These are phyloP conservation scores for Pichia ethanolica DNA, from an alignment of 805 yeast species.

Conservation along the genomic window DNA sequence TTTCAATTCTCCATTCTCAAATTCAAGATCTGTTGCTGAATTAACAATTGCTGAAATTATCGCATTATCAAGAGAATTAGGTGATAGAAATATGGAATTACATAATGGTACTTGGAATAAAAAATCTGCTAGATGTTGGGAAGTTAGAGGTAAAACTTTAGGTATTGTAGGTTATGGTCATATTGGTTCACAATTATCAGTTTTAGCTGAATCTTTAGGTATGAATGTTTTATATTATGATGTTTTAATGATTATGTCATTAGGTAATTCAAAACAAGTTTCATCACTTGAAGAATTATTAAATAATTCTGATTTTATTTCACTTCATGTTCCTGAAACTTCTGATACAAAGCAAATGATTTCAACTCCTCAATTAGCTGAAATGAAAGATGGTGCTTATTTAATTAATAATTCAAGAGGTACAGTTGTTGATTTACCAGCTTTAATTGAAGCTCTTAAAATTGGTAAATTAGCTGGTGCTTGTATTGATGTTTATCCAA, in stretches of 20 bases:
- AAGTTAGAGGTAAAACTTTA: constrained; percentile 95
- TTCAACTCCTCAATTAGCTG: constrained; percentile 83
- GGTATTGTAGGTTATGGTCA: constrained; percentile 98
- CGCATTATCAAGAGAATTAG: constrained; percentile 89
- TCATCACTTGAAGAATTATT: constrained; percentile 76
- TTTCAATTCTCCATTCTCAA: constrained; percentile 88
- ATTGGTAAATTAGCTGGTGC: constrained; percentile 94
- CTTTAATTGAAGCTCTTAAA: constrained; percentile 84
- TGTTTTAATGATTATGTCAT: constrained; percentile 84
- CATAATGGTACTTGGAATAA: constrained; percentile 98
- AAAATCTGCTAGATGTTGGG: constrained; percentile 94
- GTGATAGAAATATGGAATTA: constrained; percentile 92
- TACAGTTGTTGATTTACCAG: constrained; percentile 93
- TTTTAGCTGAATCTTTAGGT: constrained; percentile 95
- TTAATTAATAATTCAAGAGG: constrained; percentile 96
- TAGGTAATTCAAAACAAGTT: constrained; percentile 96
- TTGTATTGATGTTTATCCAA: constrained; percentile 92
- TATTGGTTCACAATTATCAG: constrained; percentile 95
- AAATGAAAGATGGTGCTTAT: constrained; percentile 95
- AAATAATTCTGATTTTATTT: constrained; percentile 74
- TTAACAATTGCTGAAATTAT: constrained; percentile 93
- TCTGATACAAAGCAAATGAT: constrained; percentile 87
- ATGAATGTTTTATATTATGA: constrained; percentile 94
- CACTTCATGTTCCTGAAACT: constrained; percentile 92
- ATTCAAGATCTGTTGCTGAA: constrained; percentile 98